These are phyloP conservation scores for Komagataella ulmi DNA, from an alignment of 805 yeast species.

Conservation along the genomic window DNA sequence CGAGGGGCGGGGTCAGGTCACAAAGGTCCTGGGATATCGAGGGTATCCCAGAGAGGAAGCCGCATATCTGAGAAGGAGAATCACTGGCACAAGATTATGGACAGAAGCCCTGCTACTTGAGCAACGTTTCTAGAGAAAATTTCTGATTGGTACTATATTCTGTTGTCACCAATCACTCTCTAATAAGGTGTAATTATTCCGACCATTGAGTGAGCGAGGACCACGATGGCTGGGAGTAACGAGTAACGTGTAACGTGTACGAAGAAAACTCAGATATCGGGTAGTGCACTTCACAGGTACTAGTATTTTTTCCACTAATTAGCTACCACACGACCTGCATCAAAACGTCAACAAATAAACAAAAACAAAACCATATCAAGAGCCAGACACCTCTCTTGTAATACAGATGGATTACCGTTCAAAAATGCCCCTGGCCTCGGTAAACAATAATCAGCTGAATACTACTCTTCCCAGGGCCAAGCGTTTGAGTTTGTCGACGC, in stretches of 20 bases:
- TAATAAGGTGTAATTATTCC: neutral
- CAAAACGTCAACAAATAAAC: neutral
- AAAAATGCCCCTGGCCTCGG: neutral
- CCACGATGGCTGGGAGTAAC: neutral
- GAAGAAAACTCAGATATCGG: neutral
- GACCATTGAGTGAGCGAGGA: too few relatives aligned
- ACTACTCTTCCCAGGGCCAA: neutral
- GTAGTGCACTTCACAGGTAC: neutral
- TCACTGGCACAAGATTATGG: too few relatives aligned
- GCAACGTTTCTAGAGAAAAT: too few relatives aligned
- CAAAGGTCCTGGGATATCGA: neutral
- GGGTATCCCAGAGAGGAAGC: neutral
- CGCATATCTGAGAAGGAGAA: neutral
- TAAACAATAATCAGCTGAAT: neutral
- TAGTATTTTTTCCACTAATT: neutral
- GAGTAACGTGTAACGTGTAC: neutral
- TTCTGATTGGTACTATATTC: too few relatives aligned
- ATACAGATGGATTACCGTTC: neutral
- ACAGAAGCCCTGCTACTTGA: too few relatives aligned
- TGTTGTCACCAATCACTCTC: too few relatives aligned
- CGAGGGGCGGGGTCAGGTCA: neutral
- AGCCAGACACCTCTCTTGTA: neutral
- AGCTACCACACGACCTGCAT: neutral
- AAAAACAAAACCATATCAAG: neutral
- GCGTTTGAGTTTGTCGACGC: slow-evolving; percentile 6